Base-by-base conservation (phyloP, 495 filamentous ascomycete species). In the Beverwykella pulmonaria region DNA sequence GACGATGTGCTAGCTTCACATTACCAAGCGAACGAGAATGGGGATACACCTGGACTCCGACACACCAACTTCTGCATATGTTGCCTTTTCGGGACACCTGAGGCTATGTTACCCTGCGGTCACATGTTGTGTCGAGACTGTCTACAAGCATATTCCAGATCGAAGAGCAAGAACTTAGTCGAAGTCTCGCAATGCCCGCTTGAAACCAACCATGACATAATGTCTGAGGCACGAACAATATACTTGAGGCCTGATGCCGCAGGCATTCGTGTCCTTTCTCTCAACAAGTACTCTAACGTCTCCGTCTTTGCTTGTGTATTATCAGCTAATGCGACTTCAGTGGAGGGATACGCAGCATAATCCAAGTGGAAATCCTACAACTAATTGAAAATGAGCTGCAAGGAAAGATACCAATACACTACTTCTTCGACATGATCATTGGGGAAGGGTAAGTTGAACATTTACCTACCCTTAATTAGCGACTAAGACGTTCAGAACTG, bases 381-480 rank as follows among this genome's bases (percentile, higher is more conserved):
- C 41, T 63, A 5, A 55, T 69, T 14, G 60, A 69, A 52, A 50
- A 29, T n/a, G 53, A 69, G 22, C 46, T 69, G 9, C 46, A 54
- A 30, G 61, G 55, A 15, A 69, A 62, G 30, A 30, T 69, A 17
- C 66, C 66, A 19, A 55, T 69, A n/a, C 60, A 64, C 27, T 53
- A 26, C 10, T 60, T 69, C 30, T 69, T 69, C 50, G 66, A 69
- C 29, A 63, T 69, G 59, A 62, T 69, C 6, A 52, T 69, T 59
- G 66, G 66, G 10, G 49, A 63, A 60, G 61, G 66, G 66, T 69
- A 26, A 53, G 53, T 59, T 20, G 15, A n/a, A 26, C 20, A 7
- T 2, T 23, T 4, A 14, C 7, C 27, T n/a, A 32, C 1, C 12
- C 7, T 29, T 53, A 22, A 39, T 53, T 19, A 53, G 2, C 30